These are phyloP conservation scores for Solanum hybrid DNA, from an alignment of 305 asterid species.

Conservation along the genomic window DNA sequence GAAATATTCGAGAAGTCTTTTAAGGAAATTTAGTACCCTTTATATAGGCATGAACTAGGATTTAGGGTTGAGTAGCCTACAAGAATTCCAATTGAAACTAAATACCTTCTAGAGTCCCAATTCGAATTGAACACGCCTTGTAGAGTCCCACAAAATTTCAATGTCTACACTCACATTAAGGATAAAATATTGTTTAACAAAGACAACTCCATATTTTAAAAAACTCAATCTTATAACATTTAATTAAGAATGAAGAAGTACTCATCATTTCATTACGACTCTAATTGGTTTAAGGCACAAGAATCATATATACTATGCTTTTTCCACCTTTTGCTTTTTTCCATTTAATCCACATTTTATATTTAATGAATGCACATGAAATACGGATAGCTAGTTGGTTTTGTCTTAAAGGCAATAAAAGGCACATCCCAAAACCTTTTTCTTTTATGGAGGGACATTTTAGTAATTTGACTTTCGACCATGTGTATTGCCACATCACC, in stretches of 20 bases:
- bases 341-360: constrained; percentile 38
- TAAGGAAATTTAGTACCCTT: too few relatives aligned
- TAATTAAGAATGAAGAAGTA: background rate
- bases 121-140: too few relatives aligned
- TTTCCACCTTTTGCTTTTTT: constrained; percentile 4
- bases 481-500: constrained; percentile 1
- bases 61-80: too few relatives aligned
- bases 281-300: constrained; percentile 29
- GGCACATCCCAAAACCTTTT: constrained; percentile 13
- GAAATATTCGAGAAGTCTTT: too few relatives aligned
- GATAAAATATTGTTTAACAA: fast-evolving
- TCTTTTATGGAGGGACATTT: background rate
- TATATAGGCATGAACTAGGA: too few relatives aligned
- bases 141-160: too few relatives aligned
- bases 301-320: constrained; percentile 17
- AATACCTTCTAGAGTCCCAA: too few relatives aligned
- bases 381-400: constrained; percentile 8
- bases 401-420: constrained; percentile 34
- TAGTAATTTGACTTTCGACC: background rate
- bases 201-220: fast-evolving
- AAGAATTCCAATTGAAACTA: too few relatives aligned
- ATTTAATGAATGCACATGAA: constrained; percentile 60
- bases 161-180: background rate
- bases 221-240: background rate
- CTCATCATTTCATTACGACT: background rate